Conservation (phyloP, 768 basidiomycete genomes). For the Auricularia cornea region DNA sequence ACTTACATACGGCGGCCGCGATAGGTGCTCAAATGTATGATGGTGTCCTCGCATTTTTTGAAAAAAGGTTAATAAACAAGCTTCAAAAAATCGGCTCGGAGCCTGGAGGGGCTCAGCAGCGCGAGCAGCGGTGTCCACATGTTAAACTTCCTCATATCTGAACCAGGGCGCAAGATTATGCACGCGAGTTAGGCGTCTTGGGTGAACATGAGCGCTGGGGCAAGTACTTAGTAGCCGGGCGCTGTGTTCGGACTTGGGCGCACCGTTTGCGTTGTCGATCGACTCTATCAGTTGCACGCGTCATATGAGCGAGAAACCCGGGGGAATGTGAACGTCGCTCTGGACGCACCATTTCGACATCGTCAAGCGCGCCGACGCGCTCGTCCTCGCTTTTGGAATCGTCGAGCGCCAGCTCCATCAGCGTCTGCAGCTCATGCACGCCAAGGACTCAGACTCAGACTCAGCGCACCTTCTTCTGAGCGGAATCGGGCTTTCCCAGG, state of each 20-base stretch:
- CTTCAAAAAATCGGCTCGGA: conserved; percentile 58
- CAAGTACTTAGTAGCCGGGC: not conserved
- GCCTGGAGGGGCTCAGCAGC: conserved; percentile 41
- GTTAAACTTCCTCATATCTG: conserved; percentile 66
- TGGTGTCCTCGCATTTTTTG: conserved; percentile 80
- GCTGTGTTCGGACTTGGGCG: not conserved
- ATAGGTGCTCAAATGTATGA: no score
- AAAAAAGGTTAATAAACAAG: no score
- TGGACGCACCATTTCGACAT: conserved; percentile 75
- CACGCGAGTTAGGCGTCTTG: no score
- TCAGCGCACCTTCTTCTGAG: conserved; percentile 57
- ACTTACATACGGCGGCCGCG: no score
- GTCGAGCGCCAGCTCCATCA: conserved; percentile 47
- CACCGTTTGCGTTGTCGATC: conserved; percentile 88
- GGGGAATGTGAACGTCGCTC: no score
- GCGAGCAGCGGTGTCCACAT: conserved; percentile 73
- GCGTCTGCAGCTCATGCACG: not conserved
- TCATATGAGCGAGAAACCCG: not conserved
- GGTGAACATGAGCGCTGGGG: not conserved
- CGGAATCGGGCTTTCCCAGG: conserved; percentile 75
- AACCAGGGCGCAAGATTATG: no score
- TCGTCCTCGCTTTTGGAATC: conserved; percentile 43
- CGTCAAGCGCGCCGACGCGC: conserved; percentile 63
- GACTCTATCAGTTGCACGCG: conserved; percentile 62
- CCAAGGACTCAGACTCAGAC: no score